phyloP scores from a whole-genome alignment of 225 moss, liverwort and hornwort genomes.

The Rhytidiadelphus loreus region DNA sequence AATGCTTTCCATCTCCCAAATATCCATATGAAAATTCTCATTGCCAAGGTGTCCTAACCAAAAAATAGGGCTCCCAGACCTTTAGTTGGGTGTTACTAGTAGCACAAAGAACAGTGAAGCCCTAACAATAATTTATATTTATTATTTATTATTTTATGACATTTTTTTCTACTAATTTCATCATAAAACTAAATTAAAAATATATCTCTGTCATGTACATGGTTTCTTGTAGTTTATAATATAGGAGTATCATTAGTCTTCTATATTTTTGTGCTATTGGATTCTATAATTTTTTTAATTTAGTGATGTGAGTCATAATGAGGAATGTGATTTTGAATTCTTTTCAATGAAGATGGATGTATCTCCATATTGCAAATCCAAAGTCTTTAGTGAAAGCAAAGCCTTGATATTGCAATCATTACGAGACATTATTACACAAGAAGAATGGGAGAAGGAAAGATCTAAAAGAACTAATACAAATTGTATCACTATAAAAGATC shows the following conservation, averaged over 20 bases:
- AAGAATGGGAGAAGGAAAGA: conserved; percentile 13
- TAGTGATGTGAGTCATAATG: rapidly evolving
- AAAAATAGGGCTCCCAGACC: neutral
- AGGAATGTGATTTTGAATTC: neutral
- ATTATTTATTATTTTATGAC: neutral
- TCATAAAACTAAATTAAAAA: no score
- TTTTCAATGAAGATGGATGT: neutral
- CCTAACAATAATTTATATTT: neutral
- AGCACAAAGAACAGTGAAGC: rapidly evolving
- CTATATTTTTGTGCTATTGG: neutral
- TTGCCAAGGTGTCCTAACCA: rapidly evolving
- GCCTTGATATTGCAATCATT: conserved; percentile 17
- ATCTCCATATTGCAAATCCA: neutral
- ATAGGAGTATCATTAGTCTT: rapidly evolving
- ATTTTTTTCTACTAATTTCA: neutral
- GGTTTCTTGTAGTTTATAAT: neutral
- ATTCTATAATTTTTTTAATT: no score
- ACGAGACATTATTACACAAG: neutral
- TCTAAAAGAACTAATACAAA: neutral
- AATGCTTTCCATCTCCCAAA: rapidly evolving
- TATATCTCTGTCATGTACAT: neutral
- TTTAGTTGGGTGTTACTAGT: rapidly evolving
- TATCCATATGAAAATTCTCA: neutral
- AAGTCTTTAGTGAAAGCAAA: neutral
- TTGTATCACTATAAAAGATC: neutral